Evolutionary conservation across 495 filamentous ascomycete genomes (phyloP).

Genomic region (Hypoxylon trugodes): DNA sequence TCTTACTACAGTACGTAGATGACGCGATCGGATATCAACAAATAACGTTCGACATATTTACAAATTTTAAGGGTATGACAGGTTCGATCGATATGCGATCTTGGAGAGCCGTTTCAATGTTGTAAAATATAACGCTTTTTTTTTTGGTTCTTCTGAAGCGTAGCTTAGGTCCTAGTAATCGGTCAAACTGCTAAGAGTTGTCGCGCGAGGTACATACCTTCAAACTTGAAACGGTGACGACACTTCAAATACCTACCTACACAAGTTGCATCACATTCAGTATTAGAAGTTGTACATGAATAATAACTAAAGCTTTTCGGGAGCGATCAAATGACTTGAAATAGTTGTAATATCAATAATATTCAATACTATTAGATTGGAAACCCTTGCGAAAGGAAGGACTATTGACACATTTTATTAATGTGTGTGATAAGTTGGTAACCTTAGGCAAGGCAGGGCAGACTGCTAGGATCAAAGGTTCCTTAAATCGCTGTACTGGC

Average conservation of each 20-base stretch:
- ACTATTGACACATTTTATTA: neutral
- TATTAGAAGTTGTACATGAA: neutral
- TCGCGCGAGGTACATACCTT: too few species aligned
- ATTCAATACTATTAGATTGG: neutral
- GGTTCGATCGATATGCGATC: neutral
- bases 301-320: neutral
- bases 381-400: too few species aligned
- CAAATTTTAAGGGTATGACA: neutral
- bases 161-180: neutral
- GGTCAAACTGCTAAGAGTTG: neutral
- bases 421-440: conserved; percentile 8
- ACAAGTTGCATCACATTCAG: conserved; percentile 3
- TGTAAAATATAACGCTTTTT: neutral
- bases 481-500: conserved; percentile 20
- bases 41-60: conserved; percentile 11
- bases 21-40: conserved; percentile 15
- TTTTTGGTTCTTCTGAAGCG: neutral
- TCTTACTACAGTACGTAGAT: conserved; percentile 25
- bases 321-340: neutral
- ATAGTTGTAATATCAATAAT: neutral
- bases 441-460: too few species aligned
- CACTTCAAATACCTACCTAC: conserved; percentile 4
- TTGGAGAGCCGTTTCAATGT: neutral
- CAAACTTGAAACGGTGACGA: conserved; percentile 16
- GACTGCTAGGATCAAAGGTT: conserved; percentile 11